Base-by-base conservation (phyloP, 768 basidiomycete species). In the Candolleomyces eurysporus region DNA sequence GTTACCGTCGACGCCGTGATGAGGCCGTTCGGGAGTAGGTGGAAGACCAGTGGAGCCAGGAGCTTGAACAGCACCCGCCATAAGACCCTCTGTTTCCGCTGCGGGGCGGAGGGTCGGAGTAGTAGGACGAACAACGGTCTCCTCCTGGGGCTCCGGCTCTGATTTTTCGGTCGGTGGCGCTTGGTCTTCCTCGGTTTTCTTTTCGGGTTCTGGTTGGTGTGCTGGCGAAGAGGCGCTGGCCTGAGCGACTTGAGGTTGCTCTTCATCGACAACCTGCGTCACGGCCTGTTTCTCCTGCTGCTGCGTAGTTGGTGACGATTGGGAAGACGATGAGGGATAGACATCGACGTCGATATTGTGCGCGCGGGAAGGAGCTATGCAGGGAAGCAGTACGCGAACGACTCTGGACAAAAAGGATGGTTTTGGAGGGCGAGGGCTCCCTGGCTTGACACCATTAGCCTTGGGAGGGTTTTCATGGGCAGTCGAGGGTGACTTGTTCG, bases 61-160 rank as follows among this genome's bases (percentile, higher is more conserved):
- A 2, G 94, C 84, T 68, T 95, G 92, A 22, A 96, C 95, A 48
- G 92, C 92, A 36, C 93, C 90, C n/a, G 92, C 94, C 10, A 91
- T 92, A 65, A 97, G 79, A 14, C 91, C 94, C 63, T 88, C 93
- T 7, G 94, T 93, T 75, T 95, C 94, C 9, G 87, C 84, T 26
- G 79, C 76, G 7, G 92, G 82, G 59, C 75, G 74, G 67, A 66
- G 72, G 21, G 66, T 71, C 39, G 75, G 76, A 11, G 74, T 74
- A 9, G 76, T 73, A 49, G 77, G 79, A 52, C 80, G 61, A 9
- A 74, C 62, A 19, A 73, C 72, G 46, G 82, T 75, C n/a, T 64
- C 68, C 48, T 69, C 62, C 60, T 68, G 67, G 48, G 61, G 6
- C 19, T 59, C 19, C 2, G 14, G 19, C 17, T 57, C 56, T 42